Base-by-base conservation (phyloP, 2,329 filamentous ascomycete genomes). In the Claviceps arundinis region DNA sequence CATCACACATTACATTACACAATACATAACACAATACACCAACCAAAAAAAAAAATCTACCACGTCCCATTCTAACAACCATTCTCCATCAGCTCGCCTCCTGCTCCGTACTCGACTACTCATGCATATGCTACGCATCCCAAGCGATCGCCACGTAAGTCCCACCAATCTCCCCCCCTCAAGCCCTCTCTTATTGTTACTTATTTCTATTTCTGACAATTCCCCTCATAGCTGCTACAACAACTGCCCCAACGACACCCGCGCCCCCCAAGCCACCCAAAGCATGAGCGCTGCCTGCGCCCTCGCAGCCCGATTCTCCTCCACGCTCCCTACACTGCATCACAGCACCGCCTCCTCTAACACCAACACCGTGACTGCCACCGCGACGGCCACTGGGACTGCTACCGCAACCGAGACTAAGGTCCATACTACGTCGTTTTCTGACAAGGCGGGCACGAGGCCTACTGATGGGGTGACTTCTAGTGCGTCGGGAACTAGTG, bases 171-270 rank as follows among this genome's bases (percentile, higher is more conserved):
- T 19, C 37, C 43, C 11, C 17, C 34, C 9, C 30, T 34, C 30
- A 11, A 34, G 11, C 9, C 30, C 30, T 34, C 30, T n/a, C n/a
- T 34, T 9, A 30, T 26, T 26, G 1, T 26, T 26, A 26, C 9
- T 30, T 11, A 9, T 30, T 8, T 7, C 9, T 30, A 22, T 22
- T 34, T 34, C 9, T 34, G 30, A 34, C 30, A 34, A 34, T 11
- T 17, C 38, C n/a, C 9, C 19, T 5, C n/a, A 34, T 34, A 47
- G 73, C 55, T 78, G 75, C 73, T 78, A 70, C 68, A 75, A 75
- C 69, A 77, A 78, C 71, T 78, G 75, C 68, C 75, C 75, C 61
- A 66, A 72, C 59, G 74, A 78, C 63, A 1, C 60, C 49, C 67
- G 70, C 46, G 64, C 60, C 55, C 51, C 58, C 50, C 51, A 61